phyloP scores from a whole-genome alignment of 2,329 filamentous ascomycete species.

The Cercospora berteroae region DNA sequence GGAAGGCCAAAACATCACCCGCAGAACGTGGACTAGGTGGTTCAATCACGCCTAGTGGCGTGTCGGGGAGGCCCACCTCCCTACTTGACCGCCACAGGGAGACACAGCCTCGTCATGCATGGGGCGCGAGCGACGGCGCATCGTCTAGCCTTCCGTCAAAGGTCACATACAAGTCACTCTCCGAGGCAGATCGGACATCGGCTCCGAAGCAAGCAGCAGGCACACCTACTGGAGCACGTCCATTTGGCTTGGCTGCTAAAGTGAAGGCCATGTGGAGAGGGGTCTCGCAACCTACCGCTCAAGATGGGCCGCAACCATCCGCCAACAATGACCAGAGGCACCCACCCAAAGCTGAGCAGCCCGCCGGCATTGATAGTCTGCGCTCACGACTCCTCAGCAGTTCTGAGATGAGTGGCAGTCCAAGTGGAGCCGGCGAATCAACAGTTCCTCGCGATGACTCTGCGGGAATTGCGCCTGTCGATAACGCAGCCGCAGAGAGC shows the following conservation, averaged over 20 bases:
- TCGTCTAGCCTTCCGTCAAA: not conserved
- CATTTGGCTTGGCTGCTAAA: conserved; percentile 1
- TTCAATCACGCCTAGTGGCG: not conserved
- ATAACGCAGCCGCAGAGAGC: not conserved
- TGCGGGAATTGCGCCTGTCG: not conserved
- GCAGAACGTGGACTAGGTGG: conserved; percentile 14
- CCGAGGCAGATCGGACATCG: conserved; percentile 14
- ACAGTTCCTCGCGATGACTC: not conserved
- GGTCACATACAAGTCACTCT: conserved; percentile 11
- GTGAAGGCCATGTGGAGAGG: conserved; percentile 4
- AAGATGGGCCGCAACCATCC: not conserved
- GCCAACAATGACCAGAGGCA: not conserved
- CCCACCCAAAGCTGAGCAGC: not conserved
- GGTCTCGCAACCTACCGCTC: not conserved
- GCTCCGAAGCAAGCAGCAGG: conserved; percentile 5
- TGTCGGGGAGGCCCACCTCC: not conserved
- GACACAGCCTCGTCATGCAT: not conserved
- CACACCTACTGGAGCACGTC: not conserved
- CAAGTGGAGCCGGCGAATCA: not conserved
- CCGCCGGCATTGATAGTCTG: not conserved
- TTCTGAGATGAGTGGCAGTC: not conserved
- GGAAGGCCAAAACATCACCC: conserved; percentile 21
- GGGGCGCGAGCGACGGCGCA: not conserved
- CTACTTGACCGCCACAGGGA: conserved; percentile 4
- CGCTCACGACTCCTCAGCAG: not conserved